A percentile compares a stretch with the other conserved stretches of the same genome.
Conservation (phyloP, 352 stramenopile species). For the Phytophthora pseudosyringae region DNA sequence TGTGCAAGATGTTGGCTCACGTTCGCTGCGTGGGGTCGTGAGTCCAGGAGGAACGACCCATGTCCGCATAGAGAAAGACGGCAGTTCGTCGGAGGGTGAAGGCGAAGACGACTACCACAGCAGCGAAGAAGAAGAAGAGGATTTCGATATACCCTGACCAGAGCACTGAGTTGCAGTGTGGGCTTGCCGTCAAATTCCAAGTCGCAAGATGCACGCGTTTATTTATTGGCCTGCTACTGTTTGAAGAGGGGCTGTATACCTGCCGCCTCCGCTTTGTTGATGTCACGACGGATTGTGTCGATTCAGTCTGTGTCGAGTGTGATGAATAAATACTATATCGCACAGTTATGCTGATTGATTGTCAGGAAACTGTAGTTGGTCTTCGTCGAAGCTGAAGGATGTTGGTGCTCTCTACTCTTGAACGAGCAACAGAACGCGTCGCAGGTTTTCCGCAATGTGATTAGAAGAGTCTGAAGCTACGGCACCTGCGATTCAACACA, state of each 20-base stretch:
- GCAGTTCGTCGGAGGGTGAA: constrained; percentile 56
- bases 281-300: constrained; percentile 8
- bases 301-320: constrained; percentile 3
- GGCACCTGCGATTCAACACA: constrained; percentile 4
- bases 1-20: constrained; percentile 48
- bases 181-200: neutral
- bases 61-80: constrained; percentile 64
- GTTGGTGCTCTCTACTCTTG: constrained; percentile 20
- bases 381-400: neutral
- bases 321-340: constrained; percentile 34
- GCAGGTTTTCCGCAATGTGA: constrained; percentile 33
- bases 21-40: constrained; percentile 58
- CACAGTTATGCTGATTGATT: constrained; percentile 4
- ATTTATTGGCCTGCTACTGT: constrained; percentile 32
- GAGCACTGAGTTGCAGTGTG: neutral
- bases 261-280: constrained; percentile 5
- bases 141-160: constrained; percentile 34
- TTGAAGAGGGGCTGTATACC: neutral
- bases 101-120: constrained; percentile 39
- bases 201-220: constrained; percentile 4
- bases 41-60: constrained; percentile 69
- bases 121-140: constrained; percentile 40
- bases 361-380: neutral
- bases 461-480: constrained; percentile 5
- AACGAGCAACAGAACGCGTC: constrained; percentile 37